A percentile compares a stretch with the other conserved stretches of the same genome.
phyloP scores from a whole-genome alignment of 1,139 yeast species.

The Taphrina communis region DNA sequence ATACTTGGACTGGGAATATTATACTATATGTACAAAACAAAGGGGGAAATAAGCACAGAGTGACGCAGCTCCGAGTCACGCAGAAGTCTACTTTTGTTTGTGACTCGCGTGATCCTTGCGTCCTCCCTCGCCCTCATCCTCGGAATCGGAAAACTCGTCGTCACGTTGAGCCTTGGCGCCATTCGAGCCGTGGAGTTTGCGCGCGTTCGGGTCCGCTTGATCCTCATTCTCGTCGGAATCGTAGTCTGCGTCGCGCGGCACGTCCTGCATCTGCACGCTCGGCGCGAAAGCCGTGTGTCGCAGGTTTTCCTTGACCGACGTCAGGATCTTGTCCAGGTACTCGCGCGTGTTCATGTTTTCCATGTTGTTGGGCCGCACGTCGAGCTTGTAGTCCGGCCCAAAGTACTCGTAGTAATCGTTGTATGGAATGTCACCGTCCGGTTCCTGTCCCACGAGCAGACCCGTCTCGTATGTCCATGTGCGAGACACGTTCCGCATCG shows the following conservation, averaged over 20 bases:
- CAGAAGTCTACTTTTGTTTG: constrained; percentile 3
- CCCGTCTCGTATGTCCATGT: constrained; percentile 98
- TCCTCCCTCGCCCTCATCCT: constrained; percentile 62
- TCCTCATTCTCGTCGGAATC: constrained; percentile 78
- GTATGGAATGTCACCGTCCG: constrained; percentile 87
- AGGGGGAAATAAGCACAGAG: too few relatives aligned
- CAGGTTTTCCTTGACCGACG: constrained; percentile 76
- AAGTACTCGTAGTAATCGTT: constrained; percentile 96
- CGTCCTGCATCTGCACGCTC: constrained; percentile 88
- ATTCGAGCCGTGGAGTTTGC: constrained; percentile 28
- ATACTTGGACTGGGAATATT: too few relatives aligned
- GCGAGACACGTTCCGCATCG: constrained; percentile 94
- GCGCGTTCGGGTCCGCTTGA: constrained; percentile 40
- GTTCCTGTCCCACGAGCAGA: constrained; percentile 73
- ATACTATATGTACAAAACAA: too few relatives aligned
- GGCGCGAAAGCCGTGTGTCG: constrained; percentile 94
- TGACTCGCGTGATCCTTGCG: constrained; percentile 50
- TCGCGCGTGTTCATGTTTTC: constrained; percentile 95
- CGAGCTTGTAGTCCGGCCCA: constrained; percentile 92
- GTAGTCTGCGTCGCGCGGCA: constrained; percentile 79
- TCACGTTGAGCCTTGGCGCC: constrained; percentile 53
- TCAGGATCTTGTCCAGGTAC: constrained; percentile 81
- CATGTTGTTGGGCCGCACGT: constrained; percentile 95
- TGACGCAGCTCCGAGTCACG: too few relatives aligned
- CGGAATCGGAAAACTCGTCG: constrained; percentile 65